Base-by-base conservation (phyloP, 441 rosid species). In the Theobroma grandiflorum region DNA sequence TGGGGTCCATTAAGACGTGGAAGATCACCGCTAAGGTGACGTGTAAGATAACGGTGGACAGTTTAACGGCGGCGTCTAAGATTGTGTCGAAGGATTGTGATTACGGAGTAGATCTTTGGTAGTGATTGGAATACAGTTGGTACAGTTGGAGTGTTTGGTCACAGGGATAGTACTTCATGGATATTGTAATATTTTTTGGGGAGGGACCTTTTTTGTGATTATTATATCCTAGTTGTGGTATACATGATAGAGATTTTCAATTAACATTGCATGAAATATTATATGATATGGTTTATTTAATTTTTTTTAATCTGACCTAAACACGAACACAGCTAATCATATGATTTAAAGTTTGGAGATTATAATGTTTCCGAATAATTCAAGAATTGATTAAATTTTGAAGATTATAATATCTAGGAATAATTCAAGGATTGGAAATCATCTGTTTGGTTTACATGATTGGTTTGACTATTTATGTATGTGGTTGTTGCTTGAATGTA, bases 1-100 rank as follows among this genome's bases (percentile, higher is more conserved):
- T 92, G n/a, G 99, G 98, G 31, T 87, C 92, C n/a, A 87, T 93
- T 20, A 94, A 86, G 89, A 90, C 97, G 33, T 94, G 98, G 98
- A 85, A 75, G 80, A 82, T 96, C 4, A 85, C 88, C 45, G 93
- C 89, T 52, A 92, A 94, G 11, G 85, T 93, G 63, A 73, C 81
- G 75, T 96, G 99, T 53, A 90, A 90, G 52, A 67, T 94, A 78
- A 88, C 91, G 86, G 94, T 94, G 83, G 90, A 94, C 72, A 86
- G 88, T 62, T 72, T 96, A 77, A 89, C 92, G 82, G 81, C 89
- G 55, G 78, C 78, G 64, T 86, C 96, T 3, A 89, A 83, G 68
- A 84, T 94, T 38, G 70, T 90, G 55, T 82, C 89, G 0, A 81
- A 86, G 84, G 75, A 87, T 16, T 75, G 97, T 82, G 85, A 84